These are phyloP conservation scores for Pneumocystis murina DNA, from an alignment of 1,139 yeast genomes.

Conservation along the genomic window DNA sequence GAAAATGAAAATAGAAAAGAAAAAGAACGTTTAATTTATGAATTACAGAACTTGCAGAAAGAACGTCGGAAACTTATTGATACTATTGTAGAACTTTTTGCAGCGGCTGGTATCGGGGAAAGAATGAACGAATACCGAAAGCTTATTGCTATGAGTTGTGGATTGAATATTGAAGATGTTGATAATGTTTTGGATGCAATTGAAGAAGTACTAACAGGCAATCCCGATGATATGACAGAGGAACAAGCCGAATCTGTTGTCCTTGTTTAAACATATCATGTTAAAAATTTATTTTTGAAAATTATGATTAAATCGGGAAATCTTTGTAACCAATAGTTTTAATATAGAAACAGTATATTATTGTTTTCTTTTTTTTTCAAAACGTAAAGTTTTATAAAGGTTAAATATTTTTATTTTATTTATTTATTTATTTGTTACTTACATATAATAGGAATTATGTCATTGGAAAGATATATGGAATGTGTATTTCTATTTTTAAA, in stretches of 20 bases:
- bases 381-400: neutral
- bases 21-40: slow-evolving; percentile 25
- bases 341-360: neutral
- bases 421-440: neutral
- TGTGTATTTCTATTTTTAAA: too few species aligned
- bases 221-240: neutral
- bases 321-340: neutral
- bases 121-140: slow-evolving; percentile 72
- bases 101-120: slow-evolving; percentile 32
- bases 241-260: neutral
- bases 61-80: slow-evolving; percentile 32
- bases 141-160: slow-evolving; percentile 70
- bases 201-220: slow-evolving; percentile 2
- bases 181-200: slow-evolving; percentile 42
- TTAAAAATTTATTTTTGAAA: neutral
- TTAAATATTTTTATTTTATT: neutral
- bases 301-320: neutral
- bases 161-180: slow-evolving; percentile 61
- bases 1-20: slow-evolving; percentile 5
- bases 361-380: neutral
- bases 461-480: neutral
- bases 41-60: slow-evolving; percentile 34
- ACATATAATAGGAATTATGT: neutral
- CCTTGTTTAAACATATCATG: neutral
- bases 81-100: slow-evolving; percentile 34